These are phyloP conservation scores for Penicillium parvum DNA, from an alignment of 495 filamentous ascomycete species.

Conservation along the genomic window DNA sequence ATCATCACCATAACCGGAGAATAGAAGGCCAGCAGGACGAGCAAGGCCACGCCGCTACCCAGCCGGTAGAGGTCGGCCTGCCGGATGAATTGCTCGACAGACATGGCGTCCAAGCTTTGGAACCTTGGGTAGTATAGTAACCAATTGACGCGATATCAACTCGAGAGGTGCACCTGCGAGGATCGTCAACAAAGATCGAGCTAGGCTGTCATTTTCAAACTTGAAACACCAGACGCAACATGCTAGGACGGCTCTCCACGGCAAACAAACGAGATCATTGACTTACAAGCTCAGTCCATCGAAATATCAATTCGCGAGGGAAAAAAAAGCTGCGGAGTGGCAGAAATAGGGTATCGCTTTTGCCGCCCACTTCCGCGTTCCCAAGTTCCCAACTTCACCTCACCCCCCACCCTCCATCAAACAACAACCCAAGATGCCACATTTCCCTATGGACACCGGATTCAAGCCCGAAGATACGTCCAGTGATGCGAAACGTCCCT, in stretches of 20 bases:
- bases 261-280: constrained; percentile 1
- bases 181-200: constrained; percentile 6
- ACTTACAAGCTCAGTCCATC: constrained; percentile 21
- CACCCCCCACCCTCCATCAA: constrained; percentile 9
- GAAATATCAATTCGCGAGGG: constrained; percentile 12
- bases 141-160: constrained; percentile 3
- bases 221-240: no score
- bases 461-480: constrained; percentile 12
- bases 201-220: not conserved
- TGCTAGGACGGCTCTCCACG: no score
- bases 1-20: constrained; percentile 70
- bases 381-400: constrained; percentile 17
- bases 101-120: constrained; percentile 22
- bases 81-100: constrained; percentile 25
- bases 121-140: not conserved
- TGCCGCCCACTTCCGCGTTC: constrained; percentile 34
- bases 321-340: constrained; percentile 21
- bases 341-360: constrained; percentile 23
- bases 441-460: constrained; percentile 34
- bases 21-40: constrained; percentile 66
- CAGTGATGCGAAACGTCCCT: constrained; percentile 10
- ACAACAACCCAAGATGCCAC: constrained; percentile 34
- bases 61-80: constrained; percentile 29
- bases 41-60: constrained; percentile 40
- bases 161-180: constrained; percentile 8